A percentile compares a stretch with the other conserved stretches of the same genome.
phyloP scores from a whole-genome alignment of 2,329 filamentous ascomycete genomes.

The Epichloe bromicola region DNA sequence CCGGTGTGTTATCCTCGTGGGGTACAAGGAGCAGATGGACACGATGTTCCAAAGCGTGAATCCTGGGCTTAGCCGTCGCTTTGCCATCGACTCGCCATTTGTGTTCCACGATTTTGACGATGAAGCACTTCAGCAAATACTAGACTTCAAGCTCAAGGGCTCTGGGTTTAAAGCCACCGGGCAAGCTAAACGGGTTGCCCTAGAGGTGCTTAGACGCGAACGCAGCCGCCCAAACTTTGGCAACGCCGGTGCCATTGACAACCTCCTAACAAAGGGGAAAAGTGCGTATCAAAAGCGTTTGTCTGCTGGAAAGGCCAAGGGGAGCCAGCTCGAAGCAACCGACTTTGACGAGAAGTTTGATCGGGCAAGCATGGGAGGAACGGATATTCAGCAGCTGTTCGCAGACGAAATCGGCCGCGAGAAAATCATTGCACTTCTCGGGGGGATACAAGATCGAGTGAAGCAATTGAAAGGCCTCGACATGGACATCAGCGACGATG shows the following conservation, averaged over 20 bases:
- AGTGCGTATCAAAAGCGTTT: slow-evolving; percentile 18
- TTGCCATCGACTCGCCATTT: slow-evolving; percentile 51
- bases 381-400: slow-evolving; percentile 42
- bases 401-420: slow-evolving; percentile 46
- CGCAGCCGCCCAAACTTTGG: slow-evolving; percentile 58
- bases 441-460: slow-evolving; percentile 31
- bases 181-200: slow-evolving; percentile 37
- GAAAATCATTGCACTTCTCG: slow-evolving; percentile 37
- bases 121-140: slow-evolving; percentile 41
- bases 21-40: slow-evolving; percentile 57
- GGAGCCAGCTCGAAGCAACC: slow-evolving; percentile 59
- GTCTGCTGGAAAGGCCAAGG: slow-evolving; percentile 14
- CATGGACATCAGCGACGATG: slow-evolving; percentile 21
- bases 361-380: slow-evolving; percentile 25
- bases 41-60: slow-evolving; percentile 64
- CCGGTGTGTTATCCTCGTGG: slow-evolving; percentile 57
- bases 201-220: slow-evolving; percentile 46
- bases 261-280: slow-evolving; percentile 46
- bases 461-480: slow-evolving; percentile 11
- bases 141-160: slow-evolving; percentile 48
- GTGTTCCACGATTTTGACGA: slow-evolving; percentile 55
- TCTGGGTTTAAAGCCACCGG: slow-evolving; percentile 39
- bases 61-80: slow-evolving; percentile 53
- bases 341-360: slow-evolving; percentile 57
- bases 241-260: slow-evolving; percentile 64